Percentiles rank a stretch among this genome's conserved stretches.
These are phyloP conservation scores for Tetragonia tetragonoides DNA, from an alignment of 148 eudicot species.

Conservation along the genomic window DNA sequence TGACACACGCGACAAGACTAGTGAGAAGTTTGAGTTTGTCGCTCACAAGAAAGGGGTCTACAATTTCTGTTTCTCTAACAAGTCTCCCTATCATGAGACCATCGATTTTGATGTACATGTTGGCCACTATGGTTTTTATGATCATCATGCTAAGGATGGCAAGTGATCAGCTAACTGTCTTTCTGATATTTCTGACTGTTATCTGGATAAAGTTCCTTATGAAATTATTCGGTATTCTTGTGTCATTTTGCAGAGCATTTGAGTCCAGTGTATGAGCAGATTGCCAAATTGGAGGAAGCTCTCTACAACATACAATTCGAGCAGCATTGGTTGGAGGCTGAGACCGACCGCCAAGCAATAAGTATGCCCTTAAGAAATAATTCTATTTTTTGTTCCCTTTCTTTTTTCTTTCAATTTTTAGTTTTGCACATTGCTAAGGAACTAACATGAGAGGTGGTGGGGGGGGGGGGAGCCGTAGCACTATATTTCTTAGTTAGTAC, in stretches of 20 bases:
- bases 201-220: neutral
- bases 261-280: conserved; percentile 65
- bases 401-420: neutral
- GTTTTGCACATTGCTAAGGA: neutral
- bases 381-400: neutral
- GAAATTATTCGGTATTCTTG: neutral
- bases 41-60: conserved; percentile 55
- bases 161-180: conserved; percentile 3
- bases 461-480: neutral
- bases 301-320: conserved; percentile 82
- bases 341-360: conserved; percentile 72
- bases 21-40: conserved; percentile 66
- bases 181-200: neutral
- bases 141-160: conserved; percentile 84
- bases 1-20: conserved; percentile 48
- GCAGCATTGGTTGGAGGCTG: conserved; percentile 89
- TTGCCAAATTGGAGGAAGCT: conserved; percentile 68
- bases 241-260: conserved; percentile 59
- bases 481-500: too few relatives aligned
- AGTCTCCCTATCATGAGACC: conserved; percentile 79
- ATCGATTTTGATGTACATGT: conserved; percentile 70
- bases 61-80: conserved; percentile 69
- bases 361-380: conserved; percentile 33
- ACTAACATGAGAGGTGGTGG: neutral
- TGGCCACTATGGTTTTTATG: conserved; percentile 49